A percentile compares a stretch with the other conserved stretches of the same genome.
Conservation (phyloP, 169 alveolate genomes). For the Babesia ovis region DNA sequence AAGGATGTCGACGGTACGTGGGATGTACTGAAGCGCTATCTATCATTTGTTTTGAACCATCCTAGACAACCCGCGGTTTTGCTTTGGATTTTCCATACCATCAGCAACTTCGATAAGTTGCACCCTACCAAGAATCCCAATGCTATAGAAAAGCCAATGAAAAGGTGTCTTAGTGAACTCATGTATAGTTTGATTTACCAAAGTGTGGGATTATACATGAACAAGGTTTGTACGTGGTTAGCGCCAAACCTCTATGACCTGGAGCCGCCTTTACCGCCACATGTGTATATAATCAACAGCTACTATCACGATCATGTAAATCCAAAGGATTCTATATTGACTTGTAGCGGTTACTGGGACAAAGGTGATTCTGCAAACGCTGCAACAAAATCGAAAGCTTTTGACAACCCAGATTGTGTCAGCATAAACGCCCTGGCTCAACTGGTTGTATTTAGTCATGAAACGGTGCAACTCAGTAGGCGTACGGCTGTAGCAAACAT, state of each 20-base stretch:
- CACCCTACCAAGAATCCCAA: conserved; percentile 43
- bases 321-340: conserved; percentile 15
- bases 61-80: conserved; percentile 61
- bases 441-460: conserved; percentile 47
- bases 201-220: conserved; percentile 51
- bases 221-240: conserved; percentile 60
- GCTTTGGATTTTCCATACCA: conserved; percentile 51
- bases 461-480: conserved; percentile 53
- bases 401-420: conserved; percentile 4
- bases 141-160: conserved; percentile 31
- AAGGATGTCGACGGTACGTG: conserved; percentile 43
- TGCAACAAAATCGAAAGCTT: not conserved
- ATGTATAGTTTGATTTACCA: conserved; percentile 49
- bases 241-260: conserved; percentile 47
- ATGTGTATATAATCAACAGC: conserved; percentile 38
- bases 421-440: conserved; percentile 51
- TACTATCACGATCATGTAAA: conserved; percentile 33
- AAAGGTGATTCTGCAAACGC: not conserved
- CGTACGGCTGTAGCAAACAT: conserved; percentile 55
- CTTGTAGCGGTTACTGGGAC: not conserved
- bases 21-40: conserved; percentile 38
- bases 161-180: conserved; percentile 38
- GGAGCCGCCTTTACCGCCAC: conserved; percentile 63
- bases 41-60: conserved; percentile 22
- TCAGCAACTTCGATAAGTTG: conserved; percentile 44